Evolutionary conservation across 768 basidiomycete genomes (phyloP), one percentile per base, ranked within the genome.

Genomic region (Neoboletus brunneissimus): DNA sequence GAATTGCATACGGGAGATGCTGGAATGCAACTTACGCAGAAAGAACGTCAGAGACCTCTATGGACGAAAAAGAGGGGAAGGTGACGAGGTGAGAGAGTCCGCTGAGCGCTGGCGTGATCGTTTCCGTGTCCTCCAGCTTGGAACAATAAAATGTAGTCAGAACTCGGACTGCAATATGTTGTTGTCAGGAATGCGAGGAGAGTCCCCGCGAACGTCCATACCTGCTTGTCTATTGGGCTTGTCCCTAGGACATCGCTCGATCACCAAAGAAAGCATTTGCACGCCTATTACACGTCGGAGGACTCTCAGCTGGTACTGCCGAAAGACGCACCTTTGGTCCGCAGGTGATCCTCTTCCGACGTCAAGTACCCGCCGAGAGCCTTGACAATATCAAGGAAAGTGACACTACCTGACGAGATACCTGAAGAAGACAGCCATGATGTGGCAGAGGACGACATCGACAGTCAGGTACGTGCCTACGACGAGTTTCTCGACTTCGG

Each of bases 341-440:
- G 81, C 12, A 88, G 71, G 5, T 78, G 76, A 63, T 88, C 90
- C 53, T 96, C 89, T 55, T 94, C 91, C 2, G 91, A 86, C 0
- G 91, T 95, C 15, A 99, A 76, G 65, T 89, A 94, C 62, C 91
- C 88, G 41, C 92, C 92, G 0, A 97, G 80, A 25, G 86, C 85
- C 67, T 91, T 94, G 35, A 98, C 91, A 22, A 98, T 74, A 58
- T 87, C 81, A 5, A 94, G 75, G 15, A 97, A 75, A 20, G 85
- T 81, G 10, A 81, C 71, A 22, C 77, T 70, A 20, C 84, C 85
- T 57, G 76, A 75, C 15, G 83, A 80, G 52, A 86, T 73, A 48
- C 75, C 85, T 86, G 61, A 43, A 46, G 45, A 52, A 47, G 37
- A 41, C 10, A n/a, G 44, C 51, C 37, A 41, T 41, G 46, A 53